Evolutionary conservation across 2,329 filamentous ascomycete genomes (phyloP).

Genomic region (Fusarium penzigii): DNA sequence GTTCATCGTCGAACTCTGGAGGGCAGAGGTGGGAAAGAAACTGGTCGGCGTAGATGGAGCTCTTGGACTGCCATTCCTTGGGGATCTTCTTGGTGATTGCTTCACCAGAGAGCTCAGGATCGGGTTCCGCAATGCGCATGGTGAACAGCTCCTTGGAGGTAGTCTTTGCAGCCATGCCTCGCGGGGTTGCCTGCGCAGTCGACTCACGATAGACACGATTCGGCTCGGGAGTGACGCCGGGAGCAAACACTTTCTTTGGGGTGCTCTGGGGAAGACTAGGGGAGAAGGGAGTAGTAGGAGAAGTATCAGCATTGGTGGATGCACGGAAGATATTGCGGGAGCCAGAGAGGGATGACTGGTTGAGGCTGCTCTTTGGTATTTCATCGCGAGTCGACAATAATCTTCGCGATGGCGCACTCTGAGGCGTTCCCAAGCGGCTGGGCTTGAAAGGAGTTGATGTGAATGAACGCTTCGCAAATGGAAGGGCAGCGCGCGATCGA

Average conservation of each 20-base stretch:
- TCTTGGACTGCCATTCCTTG: slow-evolving; percentile 50
- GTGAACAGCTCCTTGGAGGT: slow-evolving; percentile 54
- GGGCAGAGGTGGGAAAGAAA: slow-evolving; percentile 59
- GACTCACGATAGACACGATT: slow-evolving; percentile 46
- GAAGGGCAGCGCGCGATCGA: slow-evolving; percentile 41
- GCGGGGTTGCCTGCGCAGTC: slow-evolving; percentile 48
- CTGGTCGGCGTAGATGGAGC: slow-evolving; percentile 62
- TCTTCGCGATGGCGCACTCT: slow-evolving; percentile 39
- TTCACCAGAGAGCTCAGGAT: slow-evolving; percentile 57
- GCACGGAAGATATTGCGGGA: slow-evolving; percentile 45
- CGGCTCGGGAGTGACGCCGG: slow-evolving; percentile 46
- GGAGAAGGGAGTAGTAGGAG: slow-evolving; percentile 41
- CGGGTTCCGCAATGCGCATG: slow-evolving; percentile 60
- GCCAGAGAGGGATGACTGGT: slow-evolving; percentile 37
- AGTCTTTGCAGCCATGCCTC: slow-evolving; percentile 51
- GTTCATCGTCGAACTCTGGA: slow-evolving; percentile 57
- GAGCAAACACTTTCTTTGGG: slow-evolving; percentile 50
- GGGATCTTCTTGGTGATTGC: slow-evolving; percentile 55
- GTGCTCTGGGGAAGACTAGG: slow-evolving; percentile 47
- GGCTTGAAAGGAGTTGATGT: slow-evolving; percentile 39
- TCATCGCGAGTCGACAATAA: slow-evolving; percentile 38
- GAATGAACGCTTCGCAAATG: slow-evolving; percentile 46
- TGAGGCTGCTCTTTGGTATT: slow-evolving; percentile 37
- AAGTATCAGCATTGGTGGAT: slow-evolving; percentile 38
- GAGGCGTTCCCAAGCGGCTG: slow-evolving; percentile 42